These are phyloP conservation scores for Umbilicus rupestris DNA, from an alignment of 164 flowering plant genomes.

Conservation along the genomic window DNA sequence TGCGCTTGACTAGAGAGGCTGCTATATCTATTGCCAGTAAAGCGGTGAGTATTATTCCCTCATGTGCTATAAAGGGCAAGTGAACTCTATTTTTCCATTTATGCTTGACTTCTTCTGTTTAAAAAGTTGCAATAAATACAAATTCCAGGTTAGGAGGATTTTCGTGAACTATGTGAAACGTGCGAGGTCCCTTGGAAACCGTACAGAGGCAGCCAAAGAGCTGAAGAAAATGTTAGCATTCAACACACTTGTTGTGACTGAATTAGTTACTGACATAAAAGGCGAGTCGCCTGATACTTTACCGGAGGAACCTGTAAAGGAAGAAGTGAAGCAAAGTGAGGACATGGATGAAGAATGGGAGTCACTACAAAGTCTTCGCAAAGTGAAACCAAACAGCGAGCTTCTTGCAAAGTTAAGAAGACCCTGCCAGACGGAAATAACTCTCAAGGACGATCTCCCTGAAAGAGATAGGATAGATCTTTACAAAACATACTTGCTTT, in stretches of 20 bases:
- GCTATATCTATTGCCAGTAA: constrained; percentile 90
- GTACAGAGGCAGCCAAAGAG: constrained; percentile 69
- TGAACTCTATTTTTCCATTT: not conserved
- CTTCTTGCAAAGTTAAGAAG: constrained; percentile 43
- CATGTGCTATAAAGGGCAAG: not conserved
- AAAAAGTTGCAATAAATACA: not conserved
- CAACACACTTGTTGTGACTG: constrained; percentile 74
- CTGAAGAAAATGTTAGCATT: constrained; percentile 84
- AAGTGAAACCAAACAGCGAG: constrained; percentile 45
- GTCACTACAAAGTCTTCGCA: constrained; percentile 55
- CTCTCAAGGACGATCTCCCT: constrained; percentile 74
- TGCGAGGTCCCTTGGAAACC: constrained; percentile 51
- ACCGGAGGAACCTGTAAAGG: constrained; percentile 32
- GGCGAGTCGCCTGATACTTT: constrained; percentile 59
- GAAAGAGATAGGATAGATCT: constrained; percentile 68
- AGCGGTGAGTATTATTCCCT: constrained; percentile 50
- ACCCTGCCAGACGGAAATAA: constrained; percentile 76
- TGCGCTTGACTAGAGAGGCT: constrained; percentile 76
- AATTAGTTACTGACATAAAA: constrained; percentile 69
- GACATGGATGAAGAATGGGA: constrained; percentile 68
- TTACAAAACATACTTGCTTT: constrained; percentile 72
- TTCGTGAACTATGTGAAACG: constrained; percentile 58
- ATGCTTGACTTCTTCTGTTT: not conserved
- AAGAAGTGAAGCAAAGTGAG: constrained; percentile 22
- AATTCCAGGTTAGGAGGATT: constrained; percentile 56